Evolutionary conservation across 1,284 basidiomycete genomes (phyloP).

Genomic region (Heterobasidion irregulare): DNA sequence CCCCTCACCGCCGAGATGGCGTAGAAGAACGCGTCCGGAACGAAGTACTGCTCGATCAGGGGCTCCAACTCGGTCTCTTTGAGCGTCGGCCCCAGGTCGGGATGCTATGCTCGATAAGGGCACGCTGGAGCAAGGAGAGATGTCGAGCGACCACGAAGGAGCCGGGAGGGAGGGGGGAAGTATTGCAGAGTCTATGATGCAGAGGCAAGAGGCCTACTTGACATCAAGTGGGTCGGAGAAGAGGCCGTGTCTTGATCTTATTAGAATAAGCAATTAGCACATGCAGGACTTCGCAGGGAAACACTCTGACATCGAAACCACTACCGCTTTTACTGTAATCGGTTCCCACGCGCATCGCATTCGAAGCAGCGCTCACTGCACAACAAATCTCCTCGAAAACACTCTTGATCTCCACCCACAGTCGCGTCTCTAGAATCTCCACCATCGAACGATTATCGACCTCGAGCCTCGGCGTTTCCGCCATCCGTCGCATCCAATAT

Average conservation of each 20-base stretch:
- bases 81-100: constrained; percentile 63
- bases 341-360: no score
- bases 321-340: no score
- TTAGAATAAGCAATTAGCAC: no score
- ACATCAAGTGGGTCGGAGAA: constrained; percentile 64
- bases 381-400: no score
- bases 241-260: constrained; percentile 27
- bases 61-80: constrained; percentile 33
- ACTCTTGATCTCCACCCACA: no score
- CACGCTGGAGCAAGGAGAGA: constrained; percentile 51
- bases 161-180: constrained; percentile 22
- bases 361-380: no score
- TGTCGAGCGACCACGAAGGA: constrained; percentile 34
- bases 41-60: constrained; percentile 60
- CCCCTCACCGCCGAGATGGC: constrained; percentile 37
- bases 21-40: constrained; percentile 51
- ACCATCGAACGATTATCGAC: no score
- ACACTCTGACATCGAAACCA: no score
- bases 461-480: no score
- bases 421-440: no score
- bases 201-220: constrained; percentile 47
- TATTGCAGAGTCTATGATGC: constrained; percentile 32
- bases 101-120: constrained; percentile 52
- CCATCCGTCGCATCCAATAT: no score
- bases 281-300: no score